Percentiles rank a stretch among this genome's conserved stretches.
Evolutionary conservation across 345 rosid genomes (phyloP).

Genomic region (Cardamine resedifolia): DNA sequence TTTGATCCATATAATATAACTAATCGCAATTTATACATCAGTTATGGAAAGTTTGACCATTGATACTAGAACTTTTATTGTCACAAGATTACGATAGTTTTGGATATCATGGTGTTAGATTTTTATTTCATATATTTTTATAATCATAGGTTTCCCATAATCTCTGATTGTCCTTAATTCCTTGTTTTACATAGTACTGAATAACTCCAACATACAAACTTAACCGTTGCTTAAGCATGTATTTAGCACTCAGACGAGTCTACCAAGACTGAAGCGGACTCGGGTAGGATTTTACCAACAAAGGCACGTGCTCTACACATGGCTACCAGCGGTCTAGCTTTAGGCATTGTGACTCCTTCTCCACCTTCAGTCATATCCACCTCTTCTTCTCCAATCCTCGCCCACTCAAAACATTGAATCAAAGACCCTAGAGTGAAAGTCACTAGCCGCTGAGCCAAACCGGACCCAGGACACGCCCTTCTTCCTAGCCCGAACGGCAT

Average conservation of each 20-base stretch:
- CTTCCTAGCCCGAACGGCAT: constrained; percentile 50
- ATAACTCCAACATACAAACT: neutral
- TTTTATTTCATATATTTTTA: too few relatives aligned
- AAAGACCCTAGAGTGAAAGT: constrained; percentile 41
- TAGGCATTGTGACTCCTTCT: constrained; percentile 42
- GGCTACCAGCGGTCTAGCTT: constrained; percentile 39
- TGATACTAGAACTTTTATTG: too few relatives aligned
- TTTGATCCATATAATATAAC: too few relatives aligned
- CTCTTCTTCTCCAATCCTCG: constrained; percentile 32
- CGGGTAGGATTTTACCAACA: constrained; percentile 4
- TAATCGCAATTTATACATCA: too few relatives aligned
- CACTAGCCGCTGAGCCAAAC: constrained; percentile 43
- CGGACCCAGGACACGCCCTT: constrained; percentile 50
- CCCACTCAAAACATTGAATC: constrained; percentile 59
- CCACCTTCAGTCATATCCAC: constrained; percentile 44
- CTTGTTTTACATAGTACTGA: neutral
- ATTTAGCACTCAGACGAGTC: neutral
- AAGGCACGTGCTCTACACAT: constrained; percentile 43
- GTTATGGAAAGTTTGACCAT: too few relatives aligned
- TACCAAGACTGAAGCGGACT: neutral
- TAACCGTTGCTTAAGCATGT: neutral
- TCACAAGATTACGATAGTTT: too few relatives aligned
- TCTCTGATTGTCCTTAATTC: neutral
- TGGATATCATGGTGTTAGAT: too few relatives aligned
- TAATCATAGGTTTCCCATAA: neutral